Conservation (phyloP, 352 stramenopile species). For the Globisporangium parvum region DNA sequence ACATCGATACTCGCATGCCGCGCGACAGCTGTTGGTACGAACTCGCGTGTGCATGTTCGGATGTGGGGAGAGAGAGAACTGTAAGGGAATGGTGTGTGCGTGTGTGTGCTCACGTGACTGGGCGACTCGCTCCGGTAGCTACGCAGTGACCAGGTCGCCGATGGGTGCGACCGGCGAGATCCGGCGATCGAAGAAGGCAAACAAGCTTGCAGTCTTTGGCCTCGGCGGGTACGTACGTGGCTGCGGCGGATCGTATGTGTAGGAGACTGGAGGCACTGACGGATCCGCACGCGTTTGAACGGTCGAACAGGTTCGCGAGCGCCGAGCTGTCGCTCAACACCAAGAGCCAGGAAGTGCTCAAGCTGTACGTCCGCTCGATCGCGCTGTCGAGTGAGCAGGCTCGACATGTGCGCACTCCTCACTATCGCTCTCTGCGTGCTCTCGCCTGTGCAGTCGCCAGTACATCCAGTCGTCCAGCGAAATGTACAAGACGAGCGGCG, state of each 20-base stretch:
- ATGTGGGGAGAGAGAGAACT: too few relatives aligned
- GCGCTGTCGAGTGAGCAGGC: background rate
- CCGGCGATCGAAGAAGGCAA: conserved; percentile 26
- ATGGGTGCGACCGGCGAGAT: conserved; percentile 50
- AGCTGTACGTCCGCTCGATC: conserved; percentile 20
- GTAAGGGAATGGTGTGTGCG: background rate
- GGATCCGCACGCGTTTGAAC: too few relatives aligned
- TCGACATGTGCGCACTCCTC: background rate
- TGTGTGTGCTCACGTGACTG: background rate
- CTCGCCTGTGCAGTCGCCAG: conserved; percentile 3
- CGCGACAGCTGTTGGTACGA: conserved; percentile 38
- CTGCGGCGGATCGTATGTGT: too few relatives aligned
- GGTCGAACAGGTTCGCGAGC: conserved; percentile 35
- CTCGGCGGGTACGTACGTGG: conserved; percentile 64
- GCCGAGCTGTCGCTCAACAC: conserved; percentile 21
- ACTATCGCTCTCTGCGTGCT: background rate
- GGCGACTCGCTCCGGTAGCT: conserved; percentile 21
- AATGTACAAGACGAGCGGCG: conserved; percentile 72
- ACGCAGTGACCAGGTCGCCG: conserved; percentile 39
- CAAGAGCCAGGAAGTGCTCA: conserved; percentile 24
- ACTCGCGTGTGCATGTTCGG: background rate
- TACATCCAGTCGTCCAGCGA: conserved; percentile 7
- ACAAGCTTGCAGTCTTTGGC: conserved; percentile 59
- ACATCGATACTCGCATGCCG: conserved; percentile 60
- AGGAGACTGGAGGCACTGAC: too few relatives aligned